Base-by-base conservation (phyloP, 768 basidiomycete species). In the Phylloporus sp. region DNA sequence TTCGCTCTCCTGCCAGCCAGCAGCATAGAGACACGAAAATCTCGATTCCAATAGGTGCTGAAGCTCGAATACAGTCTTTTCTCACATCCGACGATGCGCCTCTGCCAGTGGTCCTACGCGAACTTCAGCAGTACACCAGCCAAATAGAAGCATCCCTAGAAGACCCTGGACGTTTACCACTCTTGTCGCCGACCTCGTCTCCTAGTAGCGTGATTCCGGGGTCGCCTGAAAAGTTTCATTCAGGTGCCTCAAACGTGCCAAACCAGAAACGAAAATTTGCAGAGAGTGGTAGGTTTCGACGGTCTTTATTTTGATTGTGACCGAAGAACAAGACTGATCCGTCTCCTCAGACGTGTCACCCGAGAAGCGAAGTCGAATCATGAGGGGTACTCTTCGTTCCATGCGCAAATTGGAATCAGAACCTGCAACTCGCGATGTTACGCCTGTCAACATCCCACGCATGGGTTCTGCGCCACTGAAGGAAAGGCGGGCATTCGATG, bases 401-500 rank as follows among this genome's bases (percentile, higher is more conserved):
- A 18, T 45, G 26, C 62, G 49, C 42, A 53, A 44, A n/a, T 41
- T 56, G 4, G 57, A 49, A 32, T 69, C 68, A 4, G 68, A 68
- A 35, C 65, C 68, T 17, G 51, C 42, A 27, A 62, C 50, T 15
- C 54, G 60, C 18, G 46, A 47, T n/a, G 51, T 57, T 0, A 61
- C 64, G 2, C 55, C 54, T 14, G 38, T 57, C 11, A 26, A 42
- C 7, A 39, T 57, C 6, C 48, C 46, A 22, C 60, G 61, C 33
- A 52, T 37, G 22, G 42, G 29, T 26, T 69, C 69, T 18, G 45
- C 55, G 23, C 65, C 64, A 3, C 35, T 46, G 17, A 51, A 36
- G 22, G 62, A 50, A 42, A 52, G 41, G 37, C 52, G 49, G 40
- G 49, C 54, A n/a, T 61, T 70, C 20, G 66, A 69, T 24, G 61